phyloP scores from a whole-genome alignment of 2,329 filamentous ascomycete genomes.

The Beauveria scarabaeidicola region DNA sequence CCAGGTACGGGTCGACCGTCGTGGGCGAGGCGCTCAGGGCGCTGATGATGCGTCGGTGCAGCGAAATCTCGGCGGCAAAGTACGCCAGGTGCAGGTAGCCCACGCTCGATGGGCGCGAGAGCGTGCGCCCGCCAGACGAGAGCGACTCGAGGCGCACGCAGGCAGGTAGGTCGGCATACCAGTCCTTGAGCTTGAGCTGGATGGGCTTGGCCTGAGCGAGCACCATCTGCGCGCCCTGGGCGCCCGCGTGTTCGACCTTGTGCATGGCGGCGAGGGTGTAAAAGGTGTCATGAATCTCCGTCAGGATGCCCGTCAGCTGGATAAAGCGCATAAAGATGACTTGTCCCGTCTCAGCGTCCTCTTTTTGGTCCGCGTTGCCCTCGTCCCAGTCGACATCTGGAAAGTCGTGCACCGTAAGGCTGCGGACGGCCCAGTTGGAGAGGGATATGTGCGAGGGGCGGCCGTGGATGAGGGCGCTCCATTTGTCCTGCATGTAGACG shows the following conservation, averaged over 20 bases:
- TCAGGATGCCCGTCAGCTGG: constrained; percentile 63
- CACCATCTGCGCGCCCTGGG: constrained; percentile 63
- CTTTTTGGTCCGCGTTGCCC: constrained; percentile 50
- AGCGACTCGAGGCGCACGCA: constrained; percentile 57
- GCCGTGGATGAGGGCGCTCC: constrained; percentile 78
- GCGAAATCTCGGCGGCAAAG: constrained; percentile 87
- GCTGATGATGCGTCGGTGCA: constrained; percentile 84
- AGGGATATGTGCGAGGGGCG: constrained; percentile 67
- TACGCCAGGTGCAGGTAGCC: constrained; percentile 85
- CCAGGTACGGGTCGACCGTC: constrained; percentile 65
- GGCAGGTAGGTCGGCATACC: constrained; percentile 63
- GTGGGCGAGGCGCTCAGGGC: constrained; percentile 47
- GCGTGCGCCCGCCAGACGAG: constrained; percentile 25
- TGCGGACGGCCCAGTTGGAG: constrained; percentile 67
- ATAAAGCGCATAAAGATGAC: constrained; percentile 70
- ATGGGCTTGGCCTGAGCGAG: constrained; percentile 72
- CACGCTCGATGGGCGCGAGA: constrained; percentile 47
- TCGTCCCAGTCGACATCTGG: constrained; percentile 63
- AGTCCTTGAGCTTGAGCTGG: constrained; percentile 73
- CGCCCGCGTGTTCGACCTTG: constrained; percentile 55
- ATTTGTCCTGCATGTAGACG: constrained; percentile 88
- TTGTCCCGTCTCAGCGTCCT: constrained; percentile 59
- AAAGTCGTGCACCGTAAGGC: constrained; percentile 60
- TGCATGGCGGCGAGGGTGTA: constrained; percentile 72
- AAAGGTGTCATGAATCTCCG: constrained; percentile 75